phyloP scores from a whole-genome alignment of 1,284 basidiomycete species.

The Pulveroboletus sp. region DNA sequence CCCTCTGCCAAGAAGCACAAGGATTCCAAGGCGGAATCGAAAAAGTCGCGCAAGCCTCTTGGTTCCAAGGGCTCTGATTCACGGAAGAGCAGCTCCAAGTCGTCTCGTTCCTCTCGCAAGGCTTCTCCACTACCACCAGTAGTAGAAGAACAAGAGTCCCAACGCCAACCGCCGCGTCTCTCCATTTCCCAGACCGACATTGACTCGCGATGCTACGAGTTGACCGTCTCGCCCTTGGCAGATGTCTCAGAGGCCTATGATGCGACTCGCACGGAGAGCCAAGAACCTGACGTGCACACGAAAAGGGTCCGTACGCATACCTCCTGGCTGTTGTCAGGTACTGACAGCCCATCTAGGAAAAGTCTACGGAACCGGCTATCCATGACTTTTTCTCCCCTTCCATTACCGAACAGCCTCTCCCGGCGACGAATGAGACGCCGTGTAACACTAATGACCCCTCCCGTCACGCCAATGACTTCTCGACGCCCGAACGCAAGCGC shows the following conservation, averaged over 20 bases:
- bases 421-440: conserved; percentile 6
- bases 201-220: conserved; percentile 59
- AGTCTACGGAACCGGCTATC: conserved; percentile 52
- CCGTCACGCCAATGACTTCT: conserved; percentile 43
- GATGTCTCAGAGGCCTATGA: conserved; percentile 61
- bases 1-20: conserved; percentile 48
- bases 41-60: conserved; percentile 58
- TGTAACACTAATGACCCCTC: conserved; percentile 29
- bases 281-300: conserved; percentile 36
- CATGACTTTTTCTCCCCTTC: conserved; percentile 53
- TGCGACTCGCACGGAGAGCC: conserved; percentile 34
- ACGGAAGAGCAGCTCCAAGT: conserved; percentile 35
- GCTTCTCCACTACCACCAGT: conserved; percentile 47
- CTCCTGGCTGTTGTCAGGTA: background rate
- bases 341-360: conserved; percentile 41
- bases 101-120: conserved; percentile 40
- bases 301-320: conserved; percentile 26
- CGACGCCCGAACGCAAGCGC: conserved; percentile 69
- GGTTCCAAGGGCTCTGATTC: conserved; percentile 31
- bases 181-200: conserved; percentile 39
- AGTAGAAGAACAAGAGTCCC: conserved; percentile 44
- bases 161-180: conserved; percentile 32
- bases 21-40: conserved; percentile 45
- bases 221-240: conserved; percentile 63
- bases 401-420: conserved; percentile 20